Conservation (phyloP, 805 yeast species). For the Zygotorulaspora chibaensis region DNA sequence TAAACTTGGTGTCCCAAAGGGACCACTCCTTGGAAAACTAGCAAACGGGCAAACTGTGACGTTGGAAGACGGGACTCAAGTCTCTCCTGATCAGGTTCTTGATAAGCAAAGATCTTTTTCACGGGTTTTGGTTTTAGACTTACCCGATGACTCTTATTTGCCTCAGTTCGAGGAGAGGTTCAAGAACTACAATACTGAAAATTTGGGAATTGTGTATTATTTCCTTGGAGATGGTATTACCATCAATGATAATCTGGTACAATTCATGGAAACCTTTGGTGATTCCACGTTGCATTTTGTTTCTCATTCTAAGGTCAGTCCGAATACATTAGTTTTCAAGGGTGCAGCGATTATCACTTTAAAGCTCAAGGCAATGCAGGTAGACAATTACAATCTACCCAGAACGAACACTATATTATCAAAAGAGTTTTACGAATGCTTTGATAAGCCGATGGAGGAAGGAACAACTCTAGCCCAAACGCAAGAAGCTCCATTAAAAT, state of each 20-base stretch:
- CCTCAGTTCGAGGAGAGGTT: slow-evolving; percentile 32
- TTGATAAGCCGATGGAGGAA: slow-evolving; percentile 29
- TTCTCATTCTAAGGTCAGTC: slow-evolving; percentile 64
- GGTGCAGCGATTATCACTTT: slow-evolving; percentile 51
- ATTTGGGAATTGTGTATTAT: slow-evolving; percentile 61
- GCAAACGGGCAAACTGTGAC: slow-evolving; percentile 57
- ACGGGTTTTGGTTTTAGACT: slow-evolving; percentile 64
- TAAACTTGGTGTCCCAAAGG: slow-evolving; percentile 64
- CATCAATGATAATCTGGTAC: slow-evolving; percentile 39
- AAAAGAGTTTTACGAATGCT: slow-evolving; percentile 31
- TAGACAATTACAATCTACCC: slow-evolving; percentile 40
- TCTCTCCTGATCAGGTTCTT: slow-evolving; percentile 69
- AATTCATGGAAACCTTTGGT: slow-evolving; percentile 53
- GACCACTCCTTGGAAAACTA: slow-evolving; percentile 53
- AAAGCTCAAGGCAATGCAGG: slow-evolving; percentile 53
- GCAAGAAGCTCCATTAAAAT: slow-evolving; percentile 18
- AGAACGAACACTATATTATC: slow-evolving; percentile 29
- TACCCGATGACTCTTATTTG: slow-evolving; percentile 54
- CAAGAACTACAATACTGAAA: slow-evolving; percentile 20
- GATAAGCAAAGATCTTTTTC: slow-evolving; percentile 56
- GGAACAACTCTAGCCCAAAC: slow-evolving; percentile 24
- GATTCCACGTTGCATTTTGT: slow-evolving; percentile 50
- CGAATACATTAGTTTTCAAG: slow-evolving; percentile 56
- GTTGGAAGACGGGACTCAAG: slow-evolving; percentile 52
- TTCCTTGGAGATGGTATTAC: slow-evolving; percentile 63